A percentile compares a stretch with the other conserved stretches of the same genome.
Conservation (phyloP, 2,329 filamentous ascomycete genomes). For the Ceratocystis albifundus region DNA sequence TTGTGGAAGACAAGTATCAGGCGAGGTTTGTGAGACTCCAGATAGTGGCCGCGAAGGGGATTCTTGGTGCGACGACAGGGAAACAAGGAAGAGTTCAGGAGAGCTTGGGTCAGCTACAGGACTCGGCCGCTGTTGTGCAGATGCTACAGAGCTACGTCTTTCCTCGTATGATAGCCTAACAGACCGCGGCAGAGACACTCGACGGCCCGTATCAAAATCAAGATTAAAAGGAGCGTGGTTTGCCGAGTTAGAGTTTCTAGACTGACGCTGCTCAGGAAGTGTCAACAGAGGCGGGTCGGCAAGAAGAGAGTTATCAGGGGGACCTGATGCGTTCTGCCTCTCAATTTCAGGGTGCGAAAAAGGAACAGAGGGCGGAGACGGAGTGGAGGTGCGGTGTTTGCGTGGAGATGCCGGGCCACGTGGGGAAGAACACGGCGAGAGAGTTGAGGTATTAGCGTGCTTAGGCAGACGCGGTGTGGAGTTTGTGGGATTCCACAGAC, state of each 20-base stretch:
- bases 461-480: conserved; percentile 40
- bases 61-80: neutral
- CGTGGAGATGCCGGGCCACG: conserved; percentile 25
- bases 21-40: neutral
- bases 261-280: conserved; percentile 40
- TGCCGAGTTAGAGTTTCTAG: conserved; percentile 31
- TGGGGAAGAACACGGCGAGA: neutral
- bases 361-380: conserved; percentile 42
- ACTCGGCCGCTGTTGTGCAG: neutral
- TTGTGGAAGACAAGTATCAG: conserved; percentile 2
- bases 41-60: neutral
- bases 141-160: conserved; percentile 27
- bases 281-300: conserved; percentile 43
- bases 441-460: conserved; percentile 23
- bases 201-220: conserved; percentile 36
- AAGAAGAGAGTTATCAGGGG: conserved; percentile 32
- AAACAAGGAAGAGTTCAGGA: neutral
- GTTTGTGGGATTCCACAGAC: conserved; percentile 51
- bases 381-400: conserved; percentile 42
- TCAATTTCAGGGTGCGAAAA: conserved; percentile 38
- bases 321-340: conserved; percentile 30
- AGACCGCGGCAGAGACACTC: conserved; percentile 44
- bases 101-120: neutral
- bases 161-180: conserved; percentile 45
- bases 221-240: conserved; percentile 41